Base-by-base conservation (phyloP, 768 basidiomycete species). In the Russula brevipes region DNA sequence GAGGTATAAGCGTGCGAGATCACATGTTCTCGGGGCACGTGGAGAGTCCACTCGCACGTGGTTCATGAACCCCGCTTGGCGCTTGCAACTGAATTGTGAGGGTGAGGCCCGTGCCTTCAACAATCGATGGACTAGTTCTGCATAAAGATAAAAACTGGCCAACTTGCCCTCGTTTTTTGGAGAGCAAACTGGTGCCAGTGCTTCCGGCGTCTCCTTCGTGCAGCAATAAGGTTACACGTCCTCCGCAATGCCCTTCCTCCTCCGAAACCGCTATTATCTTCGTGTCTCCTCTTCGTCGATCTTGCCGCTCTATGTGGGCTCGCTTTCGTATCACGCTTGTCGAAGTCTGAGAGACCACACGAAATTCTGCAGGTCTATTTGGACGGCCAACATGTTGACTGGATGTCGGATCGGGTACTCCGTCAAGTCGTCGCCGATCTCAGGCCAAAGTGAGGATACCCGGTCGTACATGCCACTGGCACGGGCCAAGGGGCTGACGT, bases 321-420 rank as follows among this genome's bases (percentile, higher is more conserved):
- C 16, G 19, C 16, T 11, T 31, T 51, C 24, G 60, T 24, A 30
- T 45, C n/a, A 11, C 24, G 16, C n/a, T 31, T 30, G 4, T 12
- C 31, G 16, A 69, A 60, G 50, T 9, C 38, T 59, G 38, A 59
- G 19, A 3, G 46, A 4, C 5, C 9, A 41, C 30, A 46, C 17
- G 11, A 31, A 24, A 42, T 6, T 52, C 10, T 41, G 57, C 65
- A 89, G 87, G 75, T 94, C 4, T 95, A 94, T 73, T 82, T 97
- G 35, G 94, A 97, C 70, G 91, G 91, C 66, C 82, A 84, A 11
- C 94, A 97, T 76, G 74, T 90, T 16, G 80, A 85, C 59, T 97
- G 94, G 94, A 96, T 97, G 93, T 85, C 88, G 6, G 93, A 96
- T 69, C 69, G 74, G 31, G 79, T 89, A 46, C 77, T 96, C 2